These are phyloP conservation scores for Ichthyophonus hoferi DNA, from an alignment of 208 protist genomes.

Conservation along the genomic window DNA sequence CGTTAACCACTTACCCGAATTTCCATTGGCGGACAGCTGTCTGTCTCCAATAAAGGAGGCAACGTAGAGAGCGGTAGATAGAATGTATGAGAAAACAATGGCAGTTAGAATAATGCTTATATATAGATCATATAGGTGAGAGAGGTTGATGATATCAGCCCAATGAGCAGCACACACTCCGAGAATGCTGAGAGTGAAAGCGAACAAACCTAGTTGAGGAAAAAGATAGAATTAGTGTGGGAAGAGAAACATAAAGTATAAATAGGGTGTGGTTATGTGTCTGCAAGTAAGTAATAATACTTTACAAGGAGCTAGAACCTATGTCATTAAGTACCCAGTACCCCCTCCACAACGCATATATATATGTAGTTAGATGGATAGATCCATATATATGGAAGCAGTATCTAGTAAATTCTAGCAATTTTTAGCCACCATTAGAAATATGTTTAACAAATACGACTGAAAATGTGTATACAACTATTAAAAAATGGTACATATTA, in stretches of 20 bases:
- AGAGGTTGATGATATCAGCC: neutral
- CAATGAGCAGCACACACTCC: neutral
- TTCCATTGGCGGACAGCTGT: neutral
- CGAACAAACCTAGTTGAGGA: neutral
- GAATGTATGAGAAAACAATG: slow-evolving; percentile 19
- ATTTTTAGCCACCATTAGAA: too few relatives aligned
- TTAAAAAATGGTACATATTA: too few relatives aligned
- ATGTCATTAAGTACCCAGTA: neutral
- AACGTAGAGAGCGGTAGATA: slow-evolving; percentile 2
- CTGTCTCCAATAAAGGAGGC: neutral
- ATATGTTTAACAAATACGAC: neutral
- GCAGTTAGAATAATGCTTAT: neutral
- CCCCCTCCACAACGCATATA: neutral
- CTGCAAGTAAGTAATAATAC: neutral
- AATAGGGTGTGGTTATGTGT: neutral
- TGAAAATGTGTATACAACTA: neutral
- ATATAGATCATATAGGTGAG: slow-evolving; percentile 10
- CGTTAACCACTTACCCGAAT: slow-evolving; percentile 8
- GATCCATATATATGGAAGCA: neutral
- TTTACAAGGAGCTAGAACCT: neutral
- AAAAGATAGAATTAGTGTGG: neutral
- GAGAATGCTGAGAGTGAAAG: neutral
- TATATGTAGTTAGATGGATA: neutral
- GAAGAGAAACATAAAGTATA: neutral
- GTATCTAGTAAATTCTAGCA: too few relatives aligned